A percentile compares a stretch with the other conserved stretches of the same genome.
Conservation (phyloP, 495 filamentous ascomycete genomes). For the Tuber calosporum region DNA sequence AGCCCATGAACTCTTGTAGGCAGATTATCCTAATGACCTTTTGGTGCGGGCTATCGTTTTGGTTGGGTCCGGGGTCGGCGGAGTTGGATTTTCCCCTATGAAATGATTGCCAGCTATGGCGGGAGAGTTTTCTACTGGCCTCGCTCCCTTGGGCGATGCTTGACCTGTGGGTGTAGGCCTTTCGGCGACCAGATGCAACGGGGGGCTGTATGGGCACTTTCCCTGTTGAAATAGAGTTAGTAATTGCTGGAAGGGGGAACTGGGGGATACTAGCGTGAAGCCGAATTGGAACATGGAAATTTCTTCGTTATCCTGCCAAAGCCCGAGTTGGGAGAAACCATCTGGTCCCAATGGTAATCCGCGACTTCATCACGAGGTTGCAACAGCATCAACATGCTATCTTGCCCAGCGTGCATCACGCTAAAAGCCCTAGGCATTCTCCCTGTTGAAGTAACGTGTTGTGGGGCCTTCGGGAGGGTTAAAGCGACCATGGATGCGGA, state of each 20-base stretch:
- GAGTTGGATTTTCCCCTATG: too few relatives aligned
- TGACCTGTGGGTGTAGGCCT: too few relatives aligned
- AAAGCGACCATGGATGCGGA: not conserved
- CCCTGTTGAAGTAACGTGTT: not conserved
- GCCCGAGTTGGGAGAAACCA: not conserved
- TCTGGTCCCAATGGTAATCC: not conserved
- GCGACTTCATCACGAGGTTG: not conserved
- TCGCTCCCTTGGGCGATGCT: too few relatives aligned
- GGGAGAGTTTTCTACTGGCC: too few relatives aligned
- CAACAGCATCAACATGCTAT: not conserved
- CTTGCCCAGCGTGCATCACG: not conserved
- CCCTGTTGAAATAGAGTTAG: too few relatives aligned
- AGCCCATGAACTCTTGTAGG: too few relatives aligned
- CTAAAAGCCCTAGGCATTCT: not conserved
- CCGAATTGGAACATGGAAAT: not conserved
- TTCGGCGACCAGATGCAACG: too few relatives aligned
- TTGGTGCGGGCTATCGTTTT: not conserved
- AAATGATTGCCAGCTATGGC: too few relatives aligned
- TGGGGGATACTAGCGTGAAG: not conserved
- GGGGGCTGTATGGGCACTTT: too few relatives aligned
- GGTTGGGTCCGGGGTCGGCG: not conserved
- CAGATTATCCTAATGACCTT: slow-evolving; percentile 43
- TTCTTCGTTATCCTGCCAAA: not conserved
- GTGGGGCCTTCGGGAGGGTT: not conserved
- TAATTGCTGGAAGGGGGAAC: slow-evolving; percentile 4